Conservation (phyloP, 2,329 filamentous ascomycete species). For the Stemphylium vesicarium region DNA sequence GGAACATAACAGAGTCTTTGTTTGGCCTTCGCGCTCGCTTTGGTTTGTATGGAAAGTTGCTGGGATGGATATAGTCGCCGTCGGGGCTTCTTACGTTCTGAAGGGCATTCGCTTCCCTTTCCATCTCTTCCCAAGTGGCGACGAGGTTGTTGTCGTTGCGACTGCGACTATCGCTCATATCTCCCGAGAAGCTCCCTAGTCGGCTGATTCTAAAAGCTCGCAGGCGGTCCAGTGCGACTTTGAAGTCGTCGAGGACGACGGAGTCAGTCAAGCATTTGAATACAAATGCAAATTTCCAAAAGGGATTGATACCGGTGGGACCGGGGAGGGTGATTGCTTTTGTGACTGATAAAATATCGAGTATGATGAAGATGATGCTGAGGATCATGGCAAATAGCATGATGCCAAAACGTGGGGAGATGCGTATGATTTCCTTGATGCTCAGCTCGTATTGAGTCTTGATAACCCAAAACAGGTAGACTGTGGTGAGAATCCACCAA, state of each 20-base stretch:
- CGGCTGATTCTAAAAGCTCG: conserved; percentile 54
- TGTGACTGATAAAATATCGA: conserved; percentile 67
- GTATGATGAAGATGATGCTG: conserved; percentile 65
- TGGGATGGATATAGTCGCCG: conserved; percentile 38
- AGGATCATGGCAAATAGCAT: conserved; percentile 67
- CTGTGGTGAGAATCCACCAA: conserved; percentile 71
- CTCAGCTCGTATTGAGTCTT: conserved; percentile 66
- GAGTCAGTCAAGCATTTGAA: conserved; percentile 73
- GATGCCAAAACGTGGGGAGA: conserved; percentile 69
- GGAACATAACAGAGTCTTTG: conserved; percentile 36
- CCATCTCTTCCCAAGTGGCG: conserved; percentile 44
- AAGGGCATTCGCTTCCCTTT: conserved; percentile 35
- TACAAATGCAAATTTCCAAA: conserved; percentile 69
- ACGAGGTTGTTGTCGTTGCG: conserved; percentile 39
- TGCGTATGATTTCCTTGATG: conserved; percentile 62
- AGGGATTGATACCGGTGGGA: conserved; percentile 67
- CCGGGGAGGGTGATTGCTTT: conserved; percentile 50
- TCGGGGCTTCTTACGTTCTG: conserved; percentile 38
- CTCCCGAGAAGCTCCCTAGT: conserved; percentile 46
- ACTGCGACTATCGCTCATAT: conserved; percentile 43
- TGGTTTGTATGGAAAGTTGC: conserved; percentile 37
- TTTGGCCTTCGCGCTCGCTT: conserved; percentile 26
- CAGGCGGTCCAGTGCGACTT: conserved; percentile 60
- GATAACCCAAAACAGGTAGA: conserved; percentile 68
- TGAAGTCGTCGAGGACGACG: conserved; percentile 72